Evolutionary conservation across 805 yeast species (phyloP), one percentile per base, ranked within the genome.

Genomic region (Metschnikowia lunata): DNA sequence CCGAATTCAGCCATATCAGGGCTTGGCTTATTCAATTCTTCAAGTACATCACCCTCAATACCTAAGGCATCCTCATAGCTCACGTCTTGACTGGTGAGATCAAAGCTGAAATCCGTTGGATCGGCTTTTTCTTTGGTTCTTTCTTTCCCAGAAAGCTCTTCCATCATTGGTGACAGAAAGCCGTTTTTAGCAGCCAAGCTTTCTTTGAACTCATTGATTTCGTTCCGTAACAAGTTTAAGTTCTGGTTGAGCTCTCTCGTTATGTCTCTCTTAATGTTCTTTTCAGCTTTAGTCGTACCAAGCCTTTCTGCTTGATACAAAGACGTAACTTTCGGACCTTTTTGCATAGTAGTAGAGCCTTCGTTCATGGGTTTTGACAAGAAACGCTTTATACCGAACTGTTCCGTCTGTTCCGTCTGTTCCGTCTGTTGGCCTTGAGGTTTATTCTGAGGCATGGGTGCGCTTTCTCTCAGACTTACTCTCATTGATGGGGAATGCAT

Each of bases 191-290:
- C 58, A 32, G 61, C 61, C 47, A 71, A 59, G 42, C 71, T 68
- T 42, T 70, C 75, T 41, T 69, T 71, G 48, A 71, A 71, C 45
- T 71, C 75, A 48, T 71, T 70, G 48, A 71, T 69, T 48, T 71
- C 76, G 26, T 63, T 59, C 39, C 75, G 49, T 41, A 71, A 59
- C 46, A 71, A 50, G 43, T 69, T 72, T 40, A 71, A 56, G 42
- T 71, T 69, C 40, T 70, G 71, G 40, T 69, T 67, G 56, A 70
- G 61, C 41, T 70, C 66, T 15, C 54, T 66, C 0, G 72, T 56
- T 50, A 67, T 66, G 39, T 55, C 53, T 28, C 61, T 49, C 36
- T 45, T 37, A 9, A 29, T 40, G 28, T 34, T 34, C 11, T 10
- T 12, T 29, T 29, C 31, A 29, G n/a, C 31, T 12, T 29, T 29